Percentiles rank a stretch among this genome's conserved stretches.
Evolutionary conservation across 2,329 filamentous ascomycete genomes (phyloP).

Genomic region (Raffaelea arxii): DNA sequence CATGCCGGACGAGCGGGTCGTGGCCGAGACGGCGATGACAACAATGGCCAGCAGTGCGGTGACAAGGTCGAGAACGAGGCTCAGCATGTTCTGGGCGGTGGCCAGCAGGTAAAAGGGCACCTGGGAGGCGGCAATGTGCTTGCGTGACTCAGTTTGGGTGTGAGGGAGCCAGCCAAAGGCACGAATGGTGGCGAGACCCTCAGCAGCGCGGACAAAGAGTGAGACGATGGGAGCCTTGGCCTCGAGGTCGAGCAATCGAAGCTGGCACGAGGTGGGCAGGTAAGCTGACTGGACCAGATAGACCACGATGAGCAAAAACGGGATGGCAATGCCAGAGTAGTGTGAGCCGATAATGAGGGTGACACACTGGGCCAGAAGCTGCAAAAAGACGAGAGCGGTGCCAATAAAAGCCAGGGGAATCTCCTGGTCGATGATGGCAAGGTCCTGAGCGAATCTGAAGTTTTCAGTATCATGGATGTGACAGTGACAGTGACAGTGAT

Average conservation of each 20-base stretch:
- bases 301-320: conserved; percentile 16
- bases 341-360: neutral
- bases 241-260: conserved; percentile 45
- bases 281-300: conserved; percentile 40
- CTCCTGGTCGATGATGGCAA: neutral
- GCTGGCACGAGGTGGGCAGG: conserved; percentile 43
- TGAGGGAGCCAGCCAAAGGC: neutral
- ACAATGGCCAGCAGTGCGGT: neutral
- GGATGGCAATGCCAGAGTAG: neutral
- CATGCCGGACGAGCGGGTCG: neutral
- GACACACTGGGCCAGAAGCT: neutral
- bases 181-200: neutral
- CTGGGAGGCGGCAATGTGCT: neutral
- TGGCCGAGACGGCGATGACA: neutral
- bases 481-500: neutral
- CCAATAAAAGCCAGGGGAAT: neutral
- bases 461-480: neutral
- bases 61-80: neutral
- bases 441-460: neutral
- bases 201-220: neutral
- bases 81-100: neutral
- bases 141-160: neutral
- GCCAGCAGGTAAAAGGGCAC: neutral
- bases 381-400: neutral
- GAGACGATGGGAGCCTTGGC: conserved; percentile 20